phyloP scores from a whole-genome alignment of 2,329 filamentous ascomycete species.

The Aspergillus texensis region DNA sequence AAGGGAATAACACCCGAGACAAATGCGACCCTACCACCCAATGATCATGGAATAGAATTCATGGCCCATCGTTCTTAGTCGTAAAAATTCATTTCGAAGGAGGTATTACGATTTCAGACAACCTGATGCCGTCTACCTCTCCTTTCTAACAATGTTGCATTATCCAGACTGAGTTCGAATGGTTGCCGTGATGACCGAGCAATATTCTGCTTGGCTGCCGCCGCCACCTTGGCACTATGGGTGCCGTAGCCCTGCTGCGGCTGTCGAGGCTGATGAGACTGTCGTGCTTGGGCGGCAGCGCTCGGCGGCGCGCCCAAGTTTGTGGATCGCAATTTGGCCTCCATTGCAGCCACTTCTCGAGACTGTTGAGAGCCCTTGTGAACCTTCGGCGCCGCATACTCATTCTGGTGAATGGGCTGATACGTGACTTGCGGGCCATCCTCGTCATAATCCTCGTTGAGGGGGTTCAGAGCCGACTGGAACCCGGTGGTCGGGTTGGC shows the following conservation, averaged over 20 bases:
- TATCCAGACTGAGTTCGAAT: slow-evolving; percentile 90
- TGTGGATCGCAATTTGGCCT: slow-evolving; percentile 84
- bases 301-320: slow-evolving; percentile 61
- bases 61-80: slow-evolving; percentile 10
- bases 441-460: slow-evolving; percentile 66
- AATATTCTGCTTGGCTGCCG: slow-evolving; percentile 80
- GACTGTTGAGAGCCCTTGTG: slow-evolving; percentile 61
- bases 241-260: slow-evolving; percentile 74
- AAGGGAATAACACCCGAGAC: slow-evolving; percentile 11
- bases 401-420: slow-evolving; percentile 17
- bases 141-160: slow-evolving; percentile 83
- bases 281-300: slow-evolving; percentile 64
- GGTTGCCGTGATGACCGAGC: slow-evolving; percentile 73
- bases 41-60: slow-evolving; percentile 9
- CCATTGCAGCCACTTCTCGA: slow-evolving; percentile 70
- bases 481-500: slow-evolving; percentile 60
- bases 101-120: slow-evolving; percentile 17
- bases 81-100: slow-evolving; percentile 5
- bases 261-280: slow-evolving; percentile 56
- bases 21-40: slow-evolving; percentile 11
- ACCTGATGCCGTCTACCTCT: slow-evolving; percentile 50
- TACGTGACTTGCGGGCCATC: slow-evolving; percentile 51
- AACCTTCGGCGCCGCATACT: slow-evolving; percentile 63
- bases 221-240: slow-evolving; percentile 80
- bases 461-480: slow-evolving; percentile 61